A percentile compares a stretch with the other conserved stretches of the same genome.
Evolutionary conservation across 192 early-diverging fungal genomes (phyloP).

Genomic region (Dimargaris xerosporica): DNA sequence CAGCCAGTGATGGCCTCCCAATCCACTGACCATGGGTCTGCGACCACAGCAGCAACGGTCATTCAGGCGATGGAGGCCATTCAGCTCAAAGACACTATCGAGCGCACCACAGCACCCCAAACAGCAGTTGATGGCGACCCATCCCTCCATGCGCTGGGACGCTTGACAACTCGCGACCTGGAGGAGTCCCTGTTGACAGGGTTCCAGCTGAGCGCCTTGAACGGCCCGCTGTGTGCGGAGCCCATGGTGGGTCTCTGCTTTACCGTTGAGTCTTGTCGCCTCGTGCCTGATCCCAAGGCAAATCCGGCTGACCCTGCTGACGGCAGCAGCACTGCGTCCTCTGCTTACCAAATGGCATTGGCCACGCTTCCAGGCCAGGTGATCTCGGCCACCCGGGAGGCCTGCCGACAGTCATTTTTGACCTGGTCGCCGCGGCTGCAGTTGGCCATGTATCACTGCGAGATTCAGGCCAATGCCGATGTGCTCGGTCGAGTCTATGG

Average conservation of each 20-base stretch:
- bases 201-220: conserved; percentile 82
- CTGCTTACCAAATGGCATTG: neutral
- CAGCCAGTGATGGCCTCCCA: too few relatives aligned
- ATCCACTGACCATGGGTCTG: neutral
- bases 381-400: conserved; percentile 73
- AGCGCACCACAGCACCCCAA: too few relatives aligned
- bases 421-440: conserved; percentile 89
- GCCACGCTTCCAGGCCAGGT: conserved; percentile 53
- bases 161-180: conserved; percentile 25
- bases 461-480: conserved; percentile 88
- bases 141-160: too few relatives aligned
- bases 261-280: conserved; percentile 1
- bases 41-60: neutral
- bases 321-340: too few relatives aligned
- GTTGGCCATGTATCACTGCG: conserved; percentile 93
- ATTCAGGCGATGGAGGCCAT: neutral
- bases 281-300: neutral
- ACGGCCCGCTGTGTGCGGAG: conserved; percentile 88
- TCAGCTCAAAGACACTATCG: neutral
- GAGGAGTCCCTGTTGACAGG: conserved; percentile 73
- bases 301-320: too few relatives aligned
- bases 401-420: conserved; percentile 68
- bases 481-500: conserved; percentile 92
- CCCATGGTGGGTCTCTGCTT: conserved; percentile 65
- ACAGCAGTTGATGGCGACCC: too few relatives aligned